Conservation (phyloP, 768 basidiomycete species). For the Lenzites betulinus region DNA sequence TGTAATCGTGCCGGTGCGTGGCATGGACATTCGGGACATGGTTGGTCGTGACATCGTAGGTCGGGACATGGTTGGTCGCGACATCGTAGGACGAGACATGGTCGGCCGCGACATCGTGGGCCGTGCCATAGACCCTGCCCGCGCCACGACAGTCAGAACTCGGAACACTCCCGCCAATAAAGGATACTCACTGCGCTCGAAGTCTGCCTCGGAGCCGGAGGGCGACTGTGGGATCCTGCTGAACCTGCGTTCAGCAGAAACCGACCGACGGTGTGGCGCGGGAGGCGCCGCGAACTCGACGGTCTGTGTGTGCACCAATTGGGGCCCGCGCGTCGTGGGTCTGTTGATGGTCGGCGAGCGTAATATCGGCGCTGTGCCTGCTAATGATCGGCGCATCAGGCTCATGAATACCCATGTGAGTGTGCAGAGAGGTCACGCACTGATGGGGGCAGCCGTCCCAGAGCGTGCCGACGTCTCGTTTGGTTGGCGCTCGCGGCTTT, state of each 20-base stretch:
- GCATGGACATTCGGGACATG: slow-evolving; percentile 21
- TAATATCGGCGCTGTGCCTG: slow-evolving; percentile 11
- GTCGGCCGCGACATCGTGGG: slow-evolving; percentile 14
- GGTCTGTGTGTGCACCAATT: slow-evolving; percentile 46
- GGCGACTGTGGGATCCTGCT: slow-evolving; percentile 16
- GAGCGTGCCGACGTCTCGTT: slow-evolving; percentile 13
- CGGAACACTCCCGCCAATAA: neutral
- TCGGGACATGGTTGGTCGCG: slow-evolving; percentile 3
- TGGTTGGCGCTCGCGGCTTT: slow-evolving; percentile 11
- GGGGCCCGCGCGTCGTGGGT: slow-evolving; percentile 11
- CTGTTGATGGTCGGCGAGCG: slow-evolving; percentile 17
- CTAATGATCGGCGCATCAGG: neutral
- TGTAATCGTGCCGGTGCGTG: slow-evolving; percentile 21
- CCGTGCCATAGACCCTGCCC: slow-evolving; percentile 10
- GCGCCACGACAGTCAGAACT: slow-evolving; percentile 17
- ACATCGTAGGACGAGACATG: slow-evolving; percentile 10
- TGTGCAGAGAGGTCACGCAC: slow-evolving; percentile 8
- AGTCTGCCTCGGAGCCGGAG: slow-evolving; percentile 4
- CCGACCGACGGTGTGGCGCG: slow-evolving; percentile 21
- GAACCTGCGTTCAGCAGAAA: slow-evolving; percentile 25
- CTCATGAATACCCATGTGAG: neutral
- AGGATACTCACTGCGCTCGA: slow-evolving; percentile 26
- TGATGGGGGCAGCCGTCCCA: neutral
- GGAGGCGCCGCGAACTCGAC: slow-evolving; percentile 53
- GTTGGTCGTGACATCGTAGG: slow-evolving; percentile 18